phyloP scores from a whole-genome alignment of 2,329 filamentous ascomycete species.

The Aaosphaeria arxii region DNA sequence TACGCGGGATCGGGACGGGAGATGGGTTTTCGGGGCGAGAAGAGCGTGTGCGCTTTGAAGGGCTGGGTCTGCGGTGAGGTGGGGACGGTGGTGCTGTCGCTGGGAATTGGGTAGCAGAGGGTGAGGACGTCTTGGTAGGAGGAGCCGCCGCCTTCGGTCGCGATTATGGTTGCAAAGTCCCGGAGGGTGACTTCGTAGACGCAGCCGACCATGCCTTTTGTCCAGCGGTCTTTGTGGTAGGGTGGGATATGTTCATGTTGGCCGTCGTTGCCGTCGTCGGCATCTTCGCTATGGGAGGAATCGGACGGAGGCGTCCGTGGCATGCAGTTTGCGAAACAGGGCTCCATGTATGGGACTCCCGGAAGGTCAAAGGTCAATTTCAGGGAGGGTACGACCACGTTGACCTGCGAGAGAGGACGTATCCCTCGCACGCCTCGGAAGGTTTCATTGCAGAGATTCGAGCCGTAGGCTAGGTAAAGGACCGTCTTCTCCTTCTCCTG shows the following conservation, averaged over 20 bases:
- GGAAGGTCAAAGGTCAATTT: constrained; percentile 81
- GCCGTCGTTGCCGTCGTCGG: constrained; percentile 6
- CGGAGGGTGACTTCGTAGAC: constrained; percentile 87
- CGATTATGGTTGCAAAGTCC: constrained; percentile 84
- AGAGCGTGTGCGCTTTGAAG: constrained; percentile 84
- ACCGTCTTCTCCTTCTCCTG: constrained; percentile 34
- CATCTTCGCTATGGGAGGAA: constrained; percentile 2
- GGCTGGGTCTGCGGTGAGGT: constrained; percentile 58
- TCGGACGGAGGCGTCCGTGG: constrained; percentile 48
- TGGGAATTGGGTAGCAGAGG: constrained; percentile 69
- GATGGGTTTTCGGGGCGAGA: constrained; percentile 59
- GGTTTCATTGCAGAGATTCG: constrained; percentile 77
- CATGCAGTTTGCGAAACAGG: constrained; percentile 84
- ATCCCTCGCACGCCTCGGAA: constrained; percentile 78
- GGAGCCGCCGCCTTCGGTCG: constrained; percentile 82
- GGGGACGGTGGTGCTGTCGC: constrained; percentile 58
- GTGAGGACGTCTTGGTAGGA: constrained; percentile 83
- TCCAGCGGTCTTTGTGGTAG: constrained; percentile 63
- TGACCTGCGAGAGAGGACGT: constrained; percentile 73
- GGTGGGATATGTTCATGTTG: constrained; percentile 2
- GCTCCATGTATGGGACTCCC: constrained; percentile 81
- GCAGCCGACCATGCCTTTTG: constrained; percentile 82
- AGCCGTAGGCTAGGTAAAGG: constrained; percentile 70
- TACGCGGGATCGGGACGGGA: constrained; percentile 66
- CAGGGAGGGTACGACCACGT: constrained; percentile 77